phyloP scores from a whole-genome alignment of 768 basidiomycete species.

The Mrakia blollopis region DNA sequence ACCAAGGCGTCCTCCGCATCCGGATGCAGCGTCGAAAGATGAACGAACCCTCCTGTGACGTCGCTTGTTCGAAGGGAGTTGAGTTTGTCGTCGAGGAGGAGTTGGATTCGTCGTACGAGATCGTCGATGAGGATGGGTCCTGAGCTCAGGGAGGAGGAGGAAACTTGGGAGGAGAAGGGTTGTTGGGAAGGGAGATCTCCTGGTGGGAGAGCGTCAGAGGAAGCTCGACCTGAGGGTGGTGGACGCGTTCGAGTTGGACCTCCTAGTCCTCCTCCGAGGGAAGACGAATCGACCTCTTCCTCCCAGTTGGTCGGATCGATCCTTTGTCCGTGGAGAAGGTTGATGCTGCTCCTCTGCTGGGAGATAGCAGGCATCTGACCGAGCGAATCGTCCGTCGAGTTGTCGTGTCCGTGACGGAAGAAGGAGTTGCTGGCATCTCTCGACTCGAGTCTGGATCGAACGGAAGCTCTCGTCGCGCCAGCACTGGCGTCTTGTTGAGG shows the following conservation, averaged over 20 bases:
- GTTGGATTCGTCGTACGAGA: slow-evolving; percentile 4
- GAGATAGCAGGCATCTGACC: slow-evolving; percentile 5
- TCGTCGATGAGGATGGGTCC: slow-evolving; percentile 12
- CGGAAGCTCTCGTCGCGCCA: not conserved
- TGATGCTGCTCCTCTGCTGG: not conserved
- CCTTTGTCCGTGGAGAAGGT: not conserved
- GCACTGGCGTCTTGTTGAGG: not conserved
- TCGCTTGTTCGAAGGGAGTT: not conserved
- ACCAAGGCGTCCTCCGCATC: slow-evolving; percentile 21
- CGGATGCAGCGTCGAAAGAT: slow-evolving; percentile 23
- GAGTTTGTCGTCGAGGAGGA: slow-evolving; percentile 29
- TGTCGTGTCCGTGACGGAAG: not conserved
- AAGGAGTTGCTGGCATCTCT: not conserved
- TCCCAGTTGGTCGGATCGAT: not conserved
- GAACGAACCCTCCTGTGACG: slow-evolving; percentile 14
- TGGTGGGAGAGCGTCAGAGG: not conserved
- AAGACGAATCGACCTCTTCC: not conserved
- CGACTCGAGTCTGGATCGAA: slow-evolving; percentile 8
- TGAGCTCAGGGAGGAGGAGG: not conserved
- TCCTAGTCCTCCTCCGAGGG: not conserved
- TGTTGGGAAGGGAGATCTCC: not conserved
- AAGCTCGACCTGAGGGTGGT: not conserved
- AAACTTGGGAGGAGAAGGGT: not conserved
- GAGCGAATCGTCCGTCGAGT: slow-evolving; percentile 6
- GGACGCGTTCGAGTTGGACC: not conserved